Conservation (phyloP, 2,329 filamentous ascomycete species). For the Colletotrichum coccodes region DNA sequence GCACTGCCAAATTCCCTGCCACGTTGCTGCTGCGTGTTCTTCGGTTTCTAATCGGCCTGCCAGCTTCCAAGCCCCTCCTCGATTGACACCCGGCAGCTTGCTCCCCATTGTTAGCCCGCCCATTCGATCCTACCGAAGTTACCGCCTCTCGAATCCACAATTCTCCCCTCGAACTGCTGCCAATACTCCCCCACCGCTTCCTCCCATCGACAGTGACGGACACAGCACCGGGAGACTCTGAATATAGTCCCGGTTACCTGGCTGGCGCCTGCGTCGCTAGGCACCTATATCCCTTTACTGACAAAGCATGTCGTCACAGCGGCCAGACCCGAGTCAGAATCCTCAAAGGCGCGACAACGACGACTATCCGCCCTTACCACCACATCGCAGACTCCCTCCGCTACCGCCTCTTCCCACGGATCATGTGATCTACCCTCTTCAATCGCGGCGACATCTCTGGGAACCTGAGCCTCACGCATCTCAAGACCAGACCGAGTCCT, state of each 20-base stretch:
- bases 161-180: conserved; percentile 1
- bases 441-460: conserved; percentile 19
- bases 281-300: conserved; percentile 26
- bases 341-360: conserved; percentile 45
- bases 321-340: conserved; percentile 34
- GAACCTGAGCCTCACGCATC: conserved; percentile 14
- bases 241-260: background rate
- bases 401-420: conserved; percentile 36
- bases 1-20: background rate
- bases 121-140: background rate
- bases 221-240: background rate
- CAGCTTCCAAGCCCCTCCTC: background rate
- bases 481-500: conserved; percentile 6
- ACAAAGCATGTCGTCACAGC: conserved; percentile 34
- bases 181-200: background rate
- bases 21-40: background rate
- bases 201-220: background rate
- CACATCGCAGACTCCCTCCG: conserved; percentile 43
- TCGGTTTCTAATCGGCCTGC: background rate
- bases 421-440: conserved; percentile 11
- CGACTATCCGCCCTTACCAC: conserved; percentile 42
- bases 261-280: conserved; percentile 31
- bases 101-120: background rate
- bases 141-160: conserved; percentile 18
- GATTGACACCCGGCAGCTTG: conserved; percentile 3